phyloP scores from a whole-genome alignment of 164 flowering plant genomes.

The Annona squamosa region DNA sequence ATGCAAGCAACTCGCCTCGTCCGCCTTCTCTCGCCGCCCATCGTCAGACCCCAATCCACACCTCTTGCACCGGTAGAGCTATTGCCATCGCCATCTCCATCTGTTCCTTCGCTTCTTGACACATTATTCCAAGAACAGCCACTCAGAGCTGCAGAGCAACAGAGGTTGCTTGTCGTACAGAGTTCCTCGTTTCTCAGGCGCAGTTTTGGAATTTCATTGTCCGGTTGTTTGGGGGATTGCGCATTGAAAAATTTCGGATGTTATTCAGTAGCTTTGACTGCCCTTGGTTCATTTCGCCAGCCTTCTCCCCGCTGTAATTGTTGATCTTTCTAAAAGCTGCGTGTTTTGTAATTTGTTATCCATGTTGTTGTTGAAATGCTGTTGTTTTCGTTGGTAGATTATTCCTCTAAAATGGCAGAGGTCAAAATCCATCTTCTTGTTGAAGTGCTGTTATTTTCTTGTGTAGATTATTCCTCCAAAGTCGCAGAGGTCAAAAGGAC shows the following conservation, averaged over 20 bases:
- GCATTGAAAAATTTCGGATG: not conserved
- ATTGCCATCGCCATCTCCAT: too few relatives aligned
- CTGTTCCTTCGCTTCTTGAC: not conserved
- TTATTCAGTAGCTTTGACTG: slow-evolving; percentile 3
- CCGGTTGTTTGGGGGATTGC: slow-evolving; percentile 4
- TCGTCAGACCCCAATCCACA: not conserved
- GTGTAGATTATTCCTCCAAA: slow-evolving; percentile 18
- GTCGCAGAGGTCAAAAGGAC: slow-evolving; percentile 14
- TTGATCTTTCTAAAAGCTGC: not conserved
- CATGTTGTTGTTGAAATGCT: not conserved
- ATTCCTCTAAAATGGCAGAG: too few relatives aligned
- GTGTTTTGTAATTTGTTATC: not conserved
- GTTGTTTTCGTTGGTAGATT: not conserved
- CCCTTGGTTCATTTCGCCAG: slow-evolving; percentile 3
- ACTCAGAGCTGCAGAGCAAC: not conserved
- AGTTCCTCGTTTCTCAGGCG: not conserved
- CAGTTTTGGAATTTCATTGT: not conserved
- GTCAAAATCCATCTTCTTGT: not conserved
- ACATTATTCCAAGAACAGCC: not conserved
- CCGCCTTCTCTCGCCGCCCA: slow-evolving; percentile 14
- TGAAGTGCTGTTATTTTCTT: not conserved
- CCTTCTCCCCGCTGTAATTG: slow-evolving; percentile 11
- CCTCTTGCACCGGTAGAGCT: not conserved
- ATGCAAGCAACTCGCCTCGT: slow-evolving; percentile 24
- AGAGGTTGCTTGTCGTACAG: not conserved